Conservation (phyloP, 441 rosid species). For the Capsella rubella region DNA sequence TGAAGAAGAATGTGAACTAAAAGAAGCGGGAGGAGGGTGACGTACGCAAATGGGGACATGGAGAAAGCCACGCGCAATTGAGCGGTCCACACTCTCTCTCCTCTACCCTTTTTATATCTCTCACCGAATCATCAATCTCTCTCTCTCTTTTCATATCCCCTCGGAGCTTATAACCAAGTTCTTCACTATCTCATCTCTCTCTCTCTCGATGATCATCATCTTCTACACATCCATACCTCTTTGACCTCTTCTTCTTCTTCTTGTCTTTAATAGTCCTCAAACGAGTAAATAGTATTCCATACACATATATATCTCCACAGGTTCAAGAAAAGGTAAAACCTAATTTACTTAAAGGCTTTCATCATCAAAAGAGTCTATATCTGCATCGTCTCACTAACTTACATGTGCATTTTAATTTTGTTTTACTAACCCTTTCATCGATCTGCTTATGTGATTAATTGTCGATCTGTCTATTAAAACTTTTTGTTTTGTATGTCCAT, state of each 20-base stretch:
- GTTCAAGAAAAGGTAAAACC: constrained; percentile 33
- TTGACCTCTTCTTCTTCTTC: constrained; percentile 26
- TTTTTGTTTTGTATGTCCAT: background rate
- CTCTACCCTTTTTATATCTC: constrained; percentile 30
- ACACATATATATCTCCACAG: constrained; percentile 14
- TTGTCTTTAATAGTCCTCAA: background rate
- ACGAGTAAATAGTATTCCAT: constrained; percentile 17
- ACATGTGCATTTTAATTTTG: background rate
- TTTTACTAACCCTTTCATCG: background rate
- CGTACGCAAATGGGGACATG: constrained; percentile 36
- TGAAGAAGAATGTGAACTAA: constrained; percentile 23
- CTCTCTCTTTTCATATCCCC: constrained; percentile 25
- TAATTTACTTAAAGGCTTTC: background rate
- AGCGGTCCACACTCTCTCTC: constrained; percentile 41
- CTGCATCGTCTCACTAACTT: constrained; percentile 27
- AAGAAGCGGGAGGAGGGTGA: constrained; percentile 36
- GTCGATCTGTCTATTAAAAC: constrained; percentile 9
- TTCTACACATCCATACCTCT: constrained; percentile 28
- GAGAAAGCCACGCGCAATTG: constrained; percentile 44
- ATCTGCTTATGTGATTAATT: background rate
- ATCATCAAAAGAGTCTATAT: constrained; percentile 11
- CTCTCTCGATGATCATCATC: constrained; percentile 30
- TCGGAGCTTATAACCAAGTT: constrained; percentile 23
- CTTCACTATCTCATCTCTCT: constrained; percentile 21
- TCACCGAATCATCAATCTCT: constrained; percentile 42